phyloP scores from a whole-genome alignment of 1,284 basidiomycete genomes.

The Cutaneotrichosporon cutaneum region DNA sequence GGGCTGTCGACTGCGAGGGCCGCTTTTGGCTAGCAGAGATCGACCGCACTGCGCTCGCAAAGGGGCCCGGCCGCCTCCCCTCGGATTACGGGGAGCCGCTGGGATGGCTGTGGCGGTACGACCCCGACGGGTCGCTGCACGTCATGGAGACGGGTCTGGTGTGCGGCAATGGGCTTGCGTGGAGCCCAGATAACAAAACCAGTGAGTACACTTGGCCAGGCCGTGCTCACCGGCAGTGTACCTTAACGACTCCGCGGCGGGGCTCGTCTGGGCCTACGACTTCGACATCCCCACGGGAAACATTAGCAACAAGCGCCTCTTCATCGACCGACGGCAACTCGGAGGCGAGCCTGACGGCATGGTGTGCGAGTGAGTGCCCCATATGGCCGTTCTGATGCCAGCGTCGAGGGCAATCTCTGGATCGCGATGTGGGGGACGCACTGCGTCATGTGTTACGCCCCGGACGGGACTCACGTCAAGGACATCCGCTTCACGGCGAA shows the following conservation, averaged over 20 bases:
- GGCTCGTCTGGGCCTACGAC: neutral
- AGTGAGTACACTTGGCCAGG: too few species aligned
- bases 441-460: neutral
- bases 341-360: neutral
- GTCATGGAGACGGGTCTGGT: neutral
- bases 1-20: neutral
- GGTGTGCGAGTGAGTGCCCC: neutral
- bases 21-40: neutral
- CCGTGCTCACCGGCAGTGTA: neutral
- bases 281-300: neutral
- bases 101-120: neutral
- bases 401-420: neutral
- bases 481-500: neutral
- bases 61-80: too few species aligned
- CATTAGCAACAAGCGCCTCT: neutral
- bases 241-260: neutral
- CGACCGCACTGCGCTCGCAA: neutral
- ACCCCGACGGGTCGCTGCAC: neutral
- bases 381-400: neutral
- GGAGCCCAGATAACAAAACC: neutral
- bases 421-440: neutral
- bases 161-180: neutral
- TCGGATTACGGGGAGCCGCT: neutral
- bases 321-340: neutral
- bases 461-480: neutral